Evolutionary conservation across 2,329 filamentous ascomycete genomes (phyloP), one percentile per base, ranked within the genome.

Genomic region (Calonectria fujianensis): DNA sequence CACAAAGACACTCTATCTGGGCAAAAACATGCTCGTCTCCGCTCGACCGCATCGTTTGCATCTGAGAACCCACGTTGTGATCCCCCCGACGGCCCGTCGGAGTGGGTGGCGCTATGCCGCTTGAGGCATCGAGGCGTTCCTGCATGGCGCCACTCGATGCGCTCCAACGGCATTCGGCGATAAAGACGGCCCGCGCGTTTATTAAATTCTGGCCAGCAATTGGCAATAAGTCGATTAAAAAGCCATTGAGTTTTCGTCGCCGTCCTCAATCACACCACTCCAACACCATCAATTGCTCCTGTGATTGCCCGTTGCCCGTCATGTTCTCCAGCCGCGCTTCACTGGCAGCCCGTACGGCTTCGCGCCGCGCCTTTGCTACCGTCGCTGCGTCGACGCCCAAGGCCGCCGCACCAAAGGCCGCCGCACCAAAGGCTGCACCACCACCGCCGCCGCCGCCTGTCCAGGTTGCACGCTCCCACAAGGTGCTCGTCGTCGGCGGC

Each of bases 401-500:
- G 51, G 50, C 66, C 1, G 2, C 51, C 2, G 27, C 50, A 2
- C 32, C 65, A 5, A 37, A 45, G 18, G 65, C 64, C n/a, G 27
- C 66, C 13, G 24, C 57, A n/a, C 69, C 54, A 27, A 50, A 51
- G 54, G 68, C 54, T n/a, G 35, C 59, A 45, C 14, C 32, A 16
- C 18, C 66, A 7, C 67, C 67, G 16, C 57, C 57, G 24, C 57
- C 57, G 57, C 45, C 52, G 41, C 67, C 52, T 5, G 51, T 45
- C 7, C 18, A n/a, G 13, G 66, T 45, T 50, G 51, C 63, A 79
- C 82, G 20, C 80, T 72, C 18, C 24, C 93, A 94, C 87, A 92
- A 89, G 80, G 87, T 94, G 20, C 91, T 94, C 16, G 89, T 95
- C 2, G 86, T 95, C 35, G 93, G 93, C 65, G 93, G 90, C 68